Evolutionary conservation across 139 green algal species (phyloP).

Genomic region (Choricystis sp.): DNA sequence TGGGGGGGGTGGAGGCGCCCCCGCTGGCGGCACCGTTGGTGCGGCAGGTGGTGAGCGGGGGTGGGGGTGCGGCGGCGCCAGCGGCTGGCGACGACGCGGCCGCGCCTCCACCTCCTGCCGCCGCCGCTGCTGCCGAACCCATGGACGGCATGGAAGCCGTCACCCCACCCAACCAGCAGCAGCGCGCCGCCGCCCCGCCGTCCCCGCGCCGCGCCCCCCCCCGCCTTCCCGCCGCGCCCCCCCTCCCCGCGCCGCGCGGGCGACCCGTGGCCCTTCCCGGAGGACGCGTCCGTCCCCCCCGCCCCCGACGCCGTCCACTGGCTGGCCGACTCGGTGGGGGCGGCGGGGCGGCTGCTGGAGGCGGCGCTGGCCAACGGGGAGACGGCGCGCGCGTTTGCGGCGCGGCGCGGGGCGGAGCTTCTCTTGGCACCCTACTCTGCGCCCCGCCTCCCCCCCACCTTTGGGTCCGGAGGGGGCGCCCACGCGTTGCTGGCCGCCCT

Average conservation of each 20-base stretch:
- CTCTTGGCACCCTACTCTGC: constrained; percentile 64
- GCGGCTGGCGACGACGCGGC: background rate
- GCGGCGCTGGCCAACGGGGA: constrained; percentile 46
- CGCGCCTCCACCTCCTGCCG: background rate
- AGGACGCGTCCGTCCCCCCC: background rate
- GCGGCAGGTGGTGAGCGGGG: too few relatives aligned
- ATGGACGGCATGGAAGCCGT: constrained; percentile 2
- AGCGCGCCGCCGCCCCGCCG: too few relatives aligned
- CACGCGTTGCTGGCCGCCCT: constrained; percentile 66
- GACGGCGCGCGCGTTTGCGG: constrained; percentile 42
- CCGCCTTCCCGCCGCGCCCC: background rate
- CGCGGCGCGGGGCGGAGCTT: constrained; percentile 52
- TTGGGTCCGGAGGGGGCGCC: constrained; percentile 47
- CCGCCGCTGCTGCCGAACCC: background rate
- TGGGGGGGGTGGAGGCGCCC: background rate
- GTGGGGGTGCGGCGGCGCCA: background rate
- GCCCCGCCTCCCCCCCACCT: constrained; percentile 52
- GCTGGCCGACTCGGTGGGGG: constrained; percentile 54
- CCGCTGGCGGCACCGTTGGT: too few relatives aligned
- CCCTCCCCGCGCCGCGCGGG: too few relatives aligned
- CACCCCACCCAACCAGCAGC: too few relatives aligned
- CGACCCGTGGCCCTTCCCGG: background rate
- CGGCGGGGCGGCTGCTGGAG: constrained; percentile 66
- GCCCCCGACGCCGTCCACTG: constrained; percentile 14
- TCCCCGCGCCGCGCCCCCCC: too few relatives aligned